Conservation (phyloP, 768 basidiomycete genomes). For the Suillus clintonianus region DNA sequence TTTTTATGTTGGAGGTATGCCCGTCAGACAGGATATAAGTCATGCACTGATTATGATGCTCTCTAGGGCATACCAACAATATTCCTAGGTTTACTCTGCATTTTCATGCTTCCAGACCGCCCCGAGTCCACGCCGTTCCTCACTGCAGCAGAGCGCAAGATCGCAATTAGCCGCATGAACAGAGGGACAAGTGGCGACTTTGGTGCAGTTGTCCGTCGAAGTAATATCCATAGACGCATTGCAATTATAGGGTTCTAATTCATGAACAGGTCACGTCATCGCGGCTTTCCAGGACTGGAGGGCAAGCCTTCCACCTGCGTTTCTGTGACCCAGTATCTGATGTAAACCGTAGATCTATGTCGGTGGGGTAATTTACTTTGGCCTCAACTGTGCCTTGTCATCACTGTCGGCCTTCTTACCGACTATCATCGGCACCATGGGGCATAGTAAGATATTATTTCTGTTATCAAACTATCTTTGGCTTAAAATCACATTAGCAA, state of each 20-base stretch:
- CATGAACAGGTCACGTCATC: conserved; percentile 38
- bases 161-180: conserved; percentile 36
- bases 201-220: conserved; percentile 42
- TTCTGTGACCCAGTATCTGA: conserved; percentile 8
- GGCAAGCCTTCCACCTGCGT: conserved; percentile 13
- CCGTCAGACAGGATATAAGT: background rate
- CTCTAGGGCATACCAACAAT: conserved; percentile 58
- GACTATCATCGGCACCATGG: conserved; percentile 55
- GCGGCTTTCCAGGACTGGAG: conserved; percentile 51
- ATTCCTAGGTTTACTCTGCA: conserved; percentile 26
- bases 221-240: conserved; percentile 21
- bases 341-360: conserved; percentile 35
- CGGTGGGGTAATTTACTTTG: conserved; percentile 52
- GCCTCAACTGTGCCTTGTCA: conserved; percentile 47
- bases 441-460: conserved; percentile 37
- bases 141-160: conserved; percentile 32
- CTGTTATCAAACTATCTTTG: background rate
- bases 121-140: conserved; percentile 36
- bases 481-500: conserved; percentile 21
- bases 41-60: background rate
- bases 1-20: conserved; percentile 30
- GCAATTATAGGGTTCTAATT: background rate
- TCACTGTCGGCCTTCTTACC: conserved; percentile 56
- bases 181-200: conserved; percentile 45
- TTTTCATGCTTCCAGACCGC: conserved; percentile 32